Percentiles rank a stretch among this genome's conserved stretches.
These are phyloP conservation scores for Epichloe bromicola DNA, from an alignment of 2,329 filamentous ascomycete genomes.

Conservation along the genomic window DNA sequence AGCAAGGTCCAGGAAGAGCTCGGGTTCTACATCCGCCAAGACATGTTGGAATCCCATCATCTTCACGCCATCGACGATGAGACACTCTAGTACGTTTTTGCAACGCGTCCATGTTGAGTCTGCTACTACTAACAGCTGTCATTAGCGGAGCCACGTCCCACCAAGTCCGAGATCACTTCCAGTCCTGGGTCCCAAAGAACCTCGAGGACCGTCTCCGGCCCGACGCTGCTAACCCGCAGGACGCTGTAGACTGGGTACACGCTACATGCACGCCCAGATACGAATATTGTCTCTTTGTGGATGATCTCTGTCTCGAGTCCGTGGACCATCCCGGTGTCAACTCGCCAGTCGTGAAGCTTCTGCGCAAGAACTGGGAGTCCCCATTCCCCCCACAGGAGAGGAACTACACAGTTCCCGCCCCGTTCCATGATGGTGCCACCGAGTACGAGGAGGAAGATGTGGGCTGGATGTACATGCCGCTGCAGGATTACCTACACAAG, in stretches of 20 bases:
- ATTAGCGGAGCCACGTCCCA: slow-evolving; percentile 1
- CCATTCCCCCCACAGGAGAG: not conserved
- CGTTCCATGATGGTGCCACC: not conserved
- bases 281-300: not conserved
- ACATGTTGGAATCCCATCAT: no score
- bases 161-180: slow-evolving; percentile 1
- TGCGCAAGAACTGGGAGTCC: not conserved
- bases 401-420: not conserved
- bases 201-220: not conserved
- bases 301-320: slow-evolving; percentile 1
- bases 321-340: not conserved
- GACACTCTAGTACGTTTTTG: not conserved
- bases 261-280: slow-evolving; percentile 1
- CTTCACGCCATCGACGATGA: not conserved
- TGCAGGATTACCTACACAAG: not conserved
- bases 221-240: not conserved
- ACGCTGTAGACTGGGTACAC: not conserved
- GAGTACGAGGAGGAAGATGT: not conserved
- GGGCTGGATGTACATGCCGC: slow-evolving; percentile 1
- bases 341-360: not conserved
- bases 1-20: not conserved
- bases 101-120: no score
- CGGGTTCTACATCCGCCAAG: not conserved
- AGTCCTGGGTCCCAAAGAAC: slow-evolving; percentile 1
- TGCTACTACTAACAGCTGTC: not conserved